phyloP scores from a whole-genome alignment of 495 filamentous ascomycete genomes.

The Lepidopterella palustris region DNA sequence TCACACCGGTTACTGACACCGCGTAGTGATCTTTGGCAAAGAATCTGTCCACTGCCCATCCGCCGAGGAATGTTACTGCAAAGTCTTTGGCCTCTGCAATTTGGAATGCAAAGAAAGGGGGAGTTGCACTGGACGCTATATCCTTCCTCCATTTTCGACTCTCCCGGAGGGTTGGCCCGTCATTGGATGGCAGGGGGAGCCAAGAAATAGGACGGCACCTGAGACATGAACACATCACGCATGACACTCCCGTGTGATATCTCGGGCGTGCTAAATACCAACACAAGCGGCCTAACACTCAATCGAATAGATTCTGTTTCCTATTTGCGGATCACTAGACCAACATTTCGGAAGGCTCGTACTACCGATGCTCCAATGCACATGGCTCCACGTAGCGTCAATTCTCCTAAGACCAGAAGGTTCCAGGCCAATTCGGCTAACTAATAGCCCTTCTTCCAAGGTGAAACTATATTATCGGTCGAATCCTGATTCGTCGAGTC shows the following conservation, averaged over 20 bases:
- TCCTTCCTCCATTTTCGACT: constrained; percentile 43
- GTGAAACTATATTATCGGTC: too few relatives aligned
- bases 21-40: constrained; percentile 47
- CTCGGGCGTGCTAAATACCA: background rate
- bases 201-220: constrained; percentile 11
- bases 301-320: too few relatives aligned
- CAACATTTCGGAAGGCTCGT: too few relatives aligned
- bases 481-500: too few relatives aligned
- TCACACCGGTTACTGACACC: constrained; percentile 7
- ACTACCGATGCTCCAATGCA: too few relatives aligned
- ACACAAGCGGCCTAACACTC: too few relatives aligned
- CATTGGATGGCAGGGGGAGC: constrained; percentile 46
- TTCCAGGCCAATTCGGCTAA: too few relatives aligned
- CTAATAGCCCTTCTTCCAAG: too few relatives aligned
- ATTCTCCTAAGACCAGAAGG: too few relatives aligned
- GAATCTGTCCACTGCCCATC: constrained; percentile 51
- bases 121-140: constrained; percentile 43
- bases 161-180: constrained; percentile 49
- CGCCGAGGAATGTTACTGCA: constrained; percentile 56
- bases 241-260: background rate
- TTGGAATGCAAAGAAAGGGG: constrained; percentile 39
- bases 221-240: constrained; percentile 5
- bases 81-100: constrained; percentile 55
- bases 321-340: too few relatives aligned
- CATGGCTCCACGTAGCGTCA: too few relatives aligned